A percentile compares a stretch with the other conserved stretches of the same genome.
Conservation (phyloP, 164 flowering plant genomes). For the Nymphaea thermarum region DNA sequence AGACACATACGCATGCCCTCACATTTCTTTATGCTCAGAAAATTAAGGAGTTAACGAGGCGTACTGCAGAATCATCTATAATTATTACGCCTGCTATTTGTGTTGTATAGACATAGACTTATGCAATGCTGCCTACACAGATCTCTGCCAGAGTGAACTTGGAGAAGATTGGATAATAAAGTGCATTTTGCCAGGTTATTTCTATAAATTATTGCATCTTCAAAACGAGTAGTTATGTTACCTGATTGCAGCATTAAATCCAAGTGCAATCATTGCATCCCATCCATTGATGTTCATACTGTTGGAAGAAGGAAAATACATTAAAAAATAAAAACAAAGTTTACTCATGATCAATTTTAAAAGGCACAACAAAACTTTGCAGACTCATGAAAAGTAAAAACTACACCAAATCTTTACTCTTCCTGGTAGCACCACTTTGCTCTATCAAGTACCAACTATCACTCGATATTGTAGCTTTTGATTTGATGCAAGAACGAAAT, state of each 20-base stretch:
- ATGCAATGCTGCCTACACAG: neutral
- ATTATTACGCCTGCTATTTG: neutral
- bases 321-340: too few relatives aligned
- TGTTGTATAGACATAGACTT: too few relatives aligned
- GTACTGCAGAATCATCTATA: too few relatives aligned
- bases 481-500: too few relatives aligned
- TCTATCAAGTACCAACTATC: too few relatives aligned
- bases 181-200: neutral
- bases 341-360: neutral
- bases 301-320: conserved; percentile 5
- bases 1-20: too few relatives aligned
- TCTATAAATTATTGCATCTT: neutral
- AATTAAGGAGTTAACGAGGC: too few relatives aligned
- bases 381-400: neutral
- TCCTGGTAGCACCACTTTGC: too few relatives aligned
- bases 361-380: neutral
- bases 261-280: conserved; percentile 53
- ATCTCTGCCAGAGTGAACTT: neutral
- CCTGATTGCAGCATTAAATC: conserved; percentile 76
- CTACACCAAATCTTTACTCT: neutral
- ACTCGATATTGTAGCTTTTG: too few relatives aligned
- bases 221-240: conserved; percentile 1
- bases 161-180: neutral
- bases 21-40: neutral
- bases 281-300: conserved; percentile 69